Percentiles rank a stretch among this genome's conserved stretches.
Conservation (phyloP, 2,329 filamentous ascomycete species). For the Teratosphaeria gauchensis region DNA sequence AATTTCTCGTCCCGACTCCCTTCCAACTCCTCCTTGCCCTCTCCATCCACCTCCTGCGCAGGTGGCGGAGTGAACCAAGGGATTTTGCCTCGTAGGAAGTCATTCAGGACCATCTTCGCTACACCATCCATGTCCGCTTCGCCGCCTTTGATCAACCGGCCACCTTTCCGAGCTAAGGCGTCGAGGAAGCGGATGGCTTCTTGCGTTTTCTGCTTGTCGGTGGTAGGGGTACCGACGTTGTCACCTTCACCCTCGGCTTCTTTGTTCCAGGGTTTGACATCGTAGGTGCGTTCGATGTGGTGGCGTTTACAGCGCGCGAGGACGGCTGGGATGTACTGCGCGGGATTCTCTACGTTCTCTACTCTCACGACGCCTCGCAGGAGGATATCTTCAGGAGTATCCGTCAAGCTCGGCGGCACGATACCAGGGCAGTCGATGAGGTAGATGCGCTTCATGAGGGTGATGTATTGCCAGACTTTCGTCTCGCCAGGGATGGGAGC, state of each 20-base stretch:
- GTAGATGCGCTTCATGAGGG: constrained; percentile 86
- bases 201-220: constrained; percentile 28
- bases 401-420: constrained; percentile 76
- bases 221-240: constrained; percentile 6
- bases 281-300: constrained; percentile 89
- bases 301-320: constrained; percentile 70
- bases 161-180: constrained; percentile 74
- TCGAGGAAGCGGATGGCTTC: constrained; percentile 77
- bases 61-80: constrained; percentile 91
- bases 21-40: constrained; percentile 23
- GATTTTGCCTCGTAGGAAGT: constrained; percentile 89
- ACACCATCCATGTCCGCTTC: constrained; percentile 91
- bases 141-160: constrained; percentile 79
- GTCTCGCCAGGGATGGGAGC: constrained; percentile 95
- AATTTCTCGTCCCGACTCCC: constrained; percentile 67
- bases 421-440: constrained; percentile 96
- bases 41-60: constrained; percentile 32
- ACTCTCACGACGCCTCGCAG: constrained; percentile 85
- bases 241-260: constrained; percentile 2
- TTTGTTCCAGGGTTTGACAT: constrained; percentile 46
- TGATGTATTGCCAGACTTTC: constrained; percentile 97
- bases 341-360: constrained; percentile 92
- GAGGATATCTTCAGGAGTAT: constrained; percentile 79
- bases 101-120: constrained; percentile 92
- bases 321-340: constrained; percentile 85